Conservation (phyloP, 164 flowering plant species). For the Chimonanthus praecox region DNA sequence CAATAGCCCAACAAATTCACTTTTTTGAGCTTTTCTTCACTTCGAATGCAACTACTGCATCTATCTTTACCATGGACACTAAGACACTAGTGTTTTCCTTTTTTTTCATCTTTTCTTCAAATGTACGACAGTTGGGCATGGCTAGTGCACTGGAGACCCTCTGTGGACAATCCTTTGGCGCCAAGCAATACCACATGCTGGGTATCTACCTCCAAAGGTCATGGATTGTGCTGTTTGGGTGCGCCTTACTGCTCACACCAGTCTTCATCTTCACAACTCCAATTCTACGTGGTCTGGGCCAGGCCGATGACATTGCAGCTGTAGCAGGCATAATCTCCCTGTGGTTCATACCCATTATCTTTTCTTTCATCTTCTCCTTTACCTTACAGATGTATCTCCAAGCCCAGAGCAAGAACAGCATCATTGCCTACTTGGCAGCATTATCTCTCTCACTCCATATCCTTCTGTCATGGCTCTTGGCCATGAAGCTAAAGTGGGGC, state of each 20-base stretch:
- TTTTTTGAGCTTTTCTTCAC: too few relatives aligned
- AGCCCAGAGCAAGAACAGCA: constrained; percentile 49
- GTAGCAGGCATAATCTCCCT: constrained; percentile 28
- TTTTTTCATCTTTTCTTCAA: background rate
- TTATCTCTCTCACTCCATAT: constrained; percentile 29
- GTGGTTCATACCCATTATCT: constrained; percentile 36
- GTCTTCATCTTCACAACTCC: constrained; percentile 39
- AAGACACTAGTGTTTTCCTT: background rate
- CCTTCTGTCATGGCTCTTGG: constrained; percentile 46
- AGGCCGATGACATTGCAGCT: constrained; percentile 26
- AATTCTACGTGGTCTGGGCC: constrained; percentile 40
- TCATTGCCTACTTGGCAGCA: constrained; percentile 42
- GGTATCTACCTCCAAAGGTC: constrained; percentile 65
- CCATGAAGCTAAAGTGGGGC: constrained; percentile 26
- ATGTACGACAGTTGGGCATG: constrained; percentile 55
- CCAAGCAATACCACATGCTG: constrained; percentile 49
- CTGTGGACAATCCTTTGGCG: constrained; percentile 69
- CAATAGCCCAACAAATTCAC: too few relatives aligned
- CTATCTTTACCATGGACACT: background rate
- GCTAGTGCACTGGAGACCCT: constrained; percentile 60
- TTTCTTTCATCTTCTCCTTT: constrained; percentile 29
- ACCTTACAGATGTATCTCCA: constrained; percentile 54
- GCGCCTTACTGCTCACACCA: constrained; percentile 32
- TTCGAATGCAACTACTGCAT: too few relatives aligned
- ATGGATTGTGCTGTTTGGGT: constrained; percentile 35